Conservation (phyloP, 2,329 filamentous ascomycete species). For the Pseudovirgaria hyperparasitica region DNA sequence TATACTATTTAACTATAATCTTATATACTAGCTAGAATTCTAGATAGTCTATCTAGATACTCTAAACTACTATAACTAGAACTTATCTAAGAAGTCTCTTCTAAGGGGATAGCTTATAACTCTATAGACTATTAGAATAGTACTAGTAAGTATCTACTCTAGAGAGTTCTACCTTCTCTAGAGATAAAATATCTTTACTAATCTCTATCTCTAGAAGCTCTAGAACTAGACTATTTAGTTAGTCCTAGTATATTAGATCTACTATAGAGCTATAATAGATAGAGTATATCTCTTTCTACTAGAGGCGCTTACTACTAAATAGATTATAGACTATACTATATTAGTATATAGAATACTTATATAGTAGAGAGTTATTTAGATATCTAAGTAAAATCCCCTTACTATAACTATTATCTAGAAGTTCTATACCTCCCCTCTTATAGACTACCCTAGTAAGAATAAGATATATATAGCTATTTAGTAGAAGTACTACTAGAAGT, state of each 20-base stretch:
- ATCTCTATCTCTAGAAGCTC: conserved; percentile 1
- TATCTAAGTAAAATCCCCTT: conserved; percentile 1
- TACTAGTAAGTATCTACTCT: too few relatives aligned
- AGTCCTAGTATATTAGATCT: neutral
- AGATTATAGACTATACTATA: too few relatives aligned
- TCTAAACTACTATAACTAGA: too few relatives aligned
- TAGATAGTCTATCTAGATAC: neutral
- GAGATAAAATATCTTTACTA: conserved; percentile 1
- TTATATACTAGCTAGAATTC: conserved; percentile 1
- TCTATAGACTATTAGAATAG: too few relatives aligned
- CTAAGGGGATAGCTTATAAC: too few relatives aligned
- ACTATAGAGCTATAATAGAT: conserved; percentile 1
- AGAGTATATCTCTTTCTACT: neutral
- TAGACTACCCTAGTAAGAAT: conserved; percentile 2
- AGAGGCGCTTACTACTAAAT: neutral
- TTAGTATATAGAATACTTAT: conserved; percentile 2
- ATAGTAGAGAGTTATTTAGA: conserved; percentile 1
- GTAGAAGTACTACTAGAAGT: conserved; percentile 2
- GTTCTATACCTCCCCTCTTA: conserved; percentile 1
- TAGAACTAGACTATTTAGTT: neutral
- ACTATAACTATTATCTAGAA: conserved; percentile 2
- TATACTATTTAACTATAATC: conserved; percentile 1
- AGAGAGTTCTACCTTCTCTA: neutral
- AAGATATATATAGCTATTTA: conserved; percentile 2
- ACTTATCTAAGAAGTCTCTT: too few relatives aligned